Conservation (phyloP, 2,329 filamentous ascomycete genomes). For the Fonsecaea pugnacius region DNA sequence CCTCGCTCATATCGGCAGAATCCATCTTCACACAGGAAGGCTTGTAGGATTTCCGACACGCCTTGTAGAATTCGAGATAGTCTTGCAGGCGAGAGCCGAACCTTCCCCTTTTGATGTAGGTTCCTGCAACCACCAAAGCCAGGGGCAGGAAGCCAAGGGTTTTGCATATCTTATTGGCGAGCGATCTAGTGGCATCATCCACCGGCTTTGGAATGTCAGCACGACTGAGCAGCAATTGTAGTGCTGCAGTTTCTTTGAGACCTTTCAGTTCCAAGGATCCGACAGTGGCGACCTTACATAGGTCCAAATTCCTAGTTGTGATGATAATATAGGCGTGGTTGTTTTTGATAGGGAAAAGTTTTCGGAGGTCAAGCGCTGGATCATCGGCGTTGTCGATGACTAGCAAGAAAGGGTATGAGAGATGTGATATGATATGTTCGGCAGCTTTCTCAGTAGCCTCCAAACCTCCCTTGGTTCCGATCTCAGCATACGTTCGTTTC, state of each 20-base stretch:
- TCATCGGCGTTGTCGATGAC: constrained; percentile 53
- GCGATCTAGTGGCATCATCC: constrained; percentile 20
- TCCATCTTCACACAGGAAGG: too few species aligned
- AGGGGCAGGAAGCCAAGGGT: constrained; percentile 38
- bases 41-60: background rate
- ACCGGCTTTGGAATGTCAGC: constrained; percentile 13
- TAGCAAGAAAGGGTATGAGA: constrained; percentile 38
- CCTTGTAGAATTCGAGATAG: constrained; percentile 32
- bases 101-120: constrained; percentile 32
- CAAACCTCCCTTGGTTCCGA: constrained; percentile 11
- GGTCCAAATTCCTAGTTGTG: constrained; percentile 44
- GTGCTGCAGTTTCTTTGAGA: constrained; percentile 33
- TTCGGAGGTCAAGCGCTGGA: constrained; percentile 40
- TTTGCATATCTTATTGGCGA: constrained; percentile 30
- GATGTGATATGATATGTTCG: constrained; percentile 13
- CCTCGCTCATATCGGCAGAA: background rate
- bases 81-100: constrained; percentile 35
- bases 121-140: constrained; percentile 39
- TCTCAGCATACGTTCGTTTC: constrained; percentile 17
- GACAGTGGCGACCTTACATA: constrained; percentile 15
- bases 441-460: constrained; percentile 18
- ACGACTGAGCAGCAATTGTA: constrained; percentile 34
- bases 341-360: constrained; percentile 41
- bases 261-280: constrained; percentile 33
- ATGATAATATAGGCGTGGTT: constrained; percentile 44